These are phyloP conservation scores for Cercospora zeina DNA, from an alignment of 2,329 filamentous ascomycete genomes.

Conservation along the genomic window DNA sequence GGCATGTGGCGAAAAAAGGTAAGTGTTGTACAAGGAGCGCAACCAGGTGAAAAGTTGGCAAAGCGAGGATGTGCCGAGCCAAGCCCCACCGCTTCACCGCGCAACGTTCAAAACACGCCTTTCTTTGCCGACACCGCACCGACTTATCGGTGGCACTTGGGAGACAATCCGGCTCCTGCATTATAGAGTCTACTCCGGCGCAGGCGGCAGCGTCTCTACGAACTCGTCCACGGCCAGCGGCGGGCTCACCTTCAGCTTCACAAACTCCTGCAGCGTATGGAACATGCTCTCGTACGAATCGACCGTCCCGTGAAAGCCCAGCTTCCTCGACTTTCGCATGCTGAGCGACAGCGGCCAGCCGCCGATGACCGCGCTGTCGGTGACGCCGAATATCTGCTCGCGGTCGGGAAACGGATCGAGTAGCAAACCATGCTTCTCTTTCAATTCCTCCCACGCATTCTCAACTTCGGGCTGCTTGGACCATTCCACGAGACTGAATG, in stretches of 20 bases:
- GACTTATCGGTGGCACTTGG: too few relatives aligned
- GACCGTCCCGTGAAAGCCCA: conserved; percentile 50
- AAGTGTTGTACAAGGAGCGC: too few relatives aligned
- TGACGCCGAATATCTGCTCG: conserved; percentile 27
- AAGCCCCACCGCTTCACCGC: too few relatives aligned
- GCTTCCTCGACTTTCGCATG: conserved; percentile 44
- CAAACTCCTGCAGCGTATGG: conserved; percentile 44
- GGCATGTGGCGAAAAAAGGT: too few relatives aligned
- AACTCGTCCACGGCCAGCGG: conserved; percentile 16
- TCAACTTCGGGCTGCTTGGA: conserved; percentile 46
- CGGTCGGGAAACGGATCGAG: conserved; percentile 40
- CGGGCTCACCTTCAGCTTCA: conserved; percentile 34
- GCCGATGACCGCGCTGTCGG: conserved; percentile 32
- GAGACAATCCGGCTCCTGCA: too few relatives aligned
- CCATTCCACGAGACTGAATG: conserved; percentile 44
- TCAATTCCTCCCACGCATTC: conserved; percentile 45
- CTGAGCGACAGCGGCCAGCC: conserved; percentile 39
- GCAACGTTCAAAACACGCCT: too few relatives aligned
- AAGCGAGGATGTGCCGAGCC: too few relatives aligned
- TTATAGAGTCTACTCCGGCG: too few relatives aligned
- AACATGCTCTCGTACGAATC: conserved; percentile 47
- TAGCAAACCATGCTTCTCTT: conserved; percentile 19
- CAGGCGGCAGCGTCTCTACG: conserved; percentile 1
- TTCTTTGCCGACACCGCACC: too few relatives aligned
- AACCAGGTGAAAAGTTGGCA: too few relatives aligned